These are phyloP conservation scores for Sonneratia alba DNA, from an alignment of 345 rosid genomes.

Conservation along the genomic window DNA sequence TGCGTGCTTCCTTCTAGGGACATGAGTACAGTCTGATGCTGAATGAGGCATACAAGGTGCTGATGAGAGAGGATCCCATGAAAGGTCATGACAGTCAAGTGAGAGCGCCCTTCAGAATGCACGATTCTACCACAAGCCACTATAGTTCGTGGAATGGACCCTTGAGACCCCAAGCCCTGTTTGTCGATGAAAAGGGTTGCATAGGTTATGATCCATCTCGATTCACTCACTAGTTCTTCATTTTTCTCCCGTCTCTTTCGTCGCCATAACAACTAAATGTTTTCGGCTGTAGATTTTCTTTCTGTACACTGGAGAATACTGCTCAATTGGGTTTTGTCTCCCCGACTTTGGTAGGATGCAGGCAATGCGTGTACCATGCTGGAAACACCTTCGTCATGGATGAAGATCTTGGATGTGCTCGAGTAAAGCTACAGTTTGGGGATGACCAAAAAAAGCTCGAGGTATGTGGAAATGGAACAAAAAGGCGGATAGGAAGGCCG, in stretches of 20 bases:
- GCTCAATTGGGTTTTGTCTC: neutral
- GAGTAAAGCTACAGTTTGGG: slow-evolving; percentile 48
- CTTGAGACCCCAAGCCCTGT: slow-evolving; percentile 40
- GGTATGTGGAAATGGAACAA: slow-evolving; percentile 16
- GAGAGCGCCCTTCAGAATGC: slow-evolving; percentile 15
- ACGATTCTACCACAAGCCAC: slow-evolving; percentile 7
- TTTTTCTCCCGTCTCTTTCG: neutral
- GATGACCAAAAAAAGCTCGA: slow-evolving; percentile 37
- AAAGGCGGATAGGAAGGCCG: no score
- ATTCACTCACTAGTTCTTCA: neutral
- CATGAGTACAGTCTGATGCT: slow-evolving; percentile 37
- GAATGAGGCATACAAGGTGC: slow-evolving; percentile 45
- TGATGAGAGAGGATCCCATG: slow-evolving; percentile 31
- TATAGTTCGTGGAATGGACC: slow-evolving; percentile 59
- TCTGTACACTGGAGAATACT: neutral
- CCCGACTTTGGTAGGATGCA: slow-evolving; percentile 34
- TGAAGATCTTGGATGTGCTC: slow-evolving; percentile 37
- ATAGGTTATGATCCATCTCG: slow-evolving; percentile 21
- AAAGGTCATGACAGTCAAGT: slow-evolving; percentile 31
- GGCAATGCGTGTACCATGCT: slow-evolving; percentile 54
- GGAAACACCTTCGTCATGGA: slow-evolving; percentile 47
- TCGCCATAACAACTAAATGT: neutral
- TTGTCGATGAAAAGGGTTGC: slow-evolving; percentile 53
- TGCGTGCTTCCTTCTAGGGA: slow-evolving; percentile 18
- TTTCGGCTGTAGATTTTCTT: neutral